Evolutionary conservation across 2,329 filamentous ascomycete genomes (phyloP).

Genomic region (Metarhizium anisopliae): DNA sequence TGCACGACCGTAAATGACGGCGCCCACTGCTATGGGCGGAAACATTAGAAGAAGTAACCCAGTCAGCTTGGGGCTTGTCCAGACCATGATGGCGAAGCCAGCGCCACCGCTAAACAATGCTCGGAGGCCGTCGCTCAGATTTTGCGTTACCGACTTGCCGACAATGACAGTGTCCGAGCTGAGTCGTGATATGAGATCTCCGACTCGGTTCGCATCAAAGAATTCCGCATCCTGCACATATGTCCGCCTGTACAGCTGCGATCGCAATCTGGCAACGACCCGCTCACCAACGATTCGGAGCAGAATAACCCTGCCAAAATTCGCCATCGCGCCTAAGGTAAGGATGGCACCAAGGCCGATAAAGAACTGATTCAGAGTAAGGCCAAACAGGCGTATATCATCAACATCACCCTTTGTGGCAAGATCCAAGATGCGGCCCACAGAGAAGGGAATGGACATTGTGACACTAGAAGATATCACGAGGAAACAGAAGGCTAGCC

Average conservation of each 20-base stretch:
- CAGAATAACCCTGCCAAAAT: conserved; percentile 89
- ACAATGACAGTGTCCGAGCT: conserved; percentile 97
- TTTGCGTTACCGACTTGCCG: conserved; percentile 96
- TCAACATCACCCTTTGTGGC: conserved; percentile 66
- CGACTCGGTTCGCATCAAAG: conserved; percentile 95
- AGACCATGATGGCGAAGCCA: conserved; percentile 90
- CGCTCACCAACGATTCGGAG: conserved; percentile 90
- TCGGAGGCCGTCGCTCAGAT: conserved; percentile 89
- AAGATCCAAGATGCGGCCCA: conserved; percentile 89
- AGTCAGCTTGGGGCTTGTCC: conserved; percentile 84
- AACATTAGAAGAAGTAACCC: conserved; percentile 80
- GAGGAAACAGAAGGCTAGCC: conserved; percentile 72
- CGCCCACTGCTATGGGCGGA: conserved; percentile 81
- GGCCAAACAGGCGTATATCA: conserved; percentile 66
- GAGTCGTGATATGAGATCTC: conserved; percentile 89
- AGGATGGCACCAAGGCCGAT: conserved; percentile 67
- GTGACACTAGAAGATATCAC: conserved; percentile 86
- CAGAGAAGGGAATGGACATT: conserved; percentile 94
- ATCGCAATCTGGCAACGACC: conserved; percentile 82
- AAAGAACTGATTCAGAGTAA: conserved; percentile 85
- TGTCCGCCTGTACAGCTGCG: conserved; percentile 82
- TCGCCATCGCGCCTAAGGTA: conserved; percentile 75
- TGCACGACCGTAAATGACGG: conserved; percentile 83
- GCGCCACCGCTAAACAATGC: conserved; percentile 83
- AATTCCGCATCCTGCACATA: conserved; percentile 98